Conservation (phyloP, 345 rosid species). For the Linum usitatissimum region DNA sequence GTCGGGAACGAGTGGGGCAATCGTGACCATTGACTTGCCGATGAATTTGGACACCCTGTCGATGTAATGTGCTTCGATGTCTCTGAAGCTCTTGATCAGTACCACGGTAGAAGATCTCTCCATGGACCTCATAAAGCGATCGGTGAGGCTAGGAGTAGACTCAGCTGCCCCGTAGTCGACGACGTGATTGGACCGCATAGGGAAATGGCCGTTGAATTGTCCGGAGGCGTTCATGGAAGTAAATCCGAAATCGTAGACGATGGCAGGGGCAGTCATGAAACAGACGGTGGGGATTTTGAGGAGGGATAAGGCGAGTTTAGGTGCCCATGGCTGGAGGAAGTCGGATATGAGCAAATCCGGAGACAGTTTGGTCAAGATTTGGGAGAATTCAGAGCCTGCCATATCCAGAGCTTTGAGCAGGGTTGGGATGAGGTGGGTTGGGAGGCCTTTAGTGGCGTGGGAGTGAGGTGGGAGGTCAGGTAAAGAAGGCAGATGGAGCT, state of each 20-base stretch:
- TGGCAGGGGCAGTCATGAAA: not conserved
- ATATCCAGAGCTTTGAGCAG: slow-evolving; percentile 25
- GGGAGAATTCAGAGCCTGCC: slow-evolving; percentile 15
- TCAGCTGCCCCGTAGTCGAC: not conserved
- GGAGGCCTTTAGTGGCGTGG: slow-evolving; percentile 36
- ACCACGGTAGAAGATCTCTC: not conserved
- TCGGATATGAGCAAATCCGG: slow-evolving; percentile 14
- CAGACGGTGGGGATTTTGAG: slow-evolving; percentile 20
- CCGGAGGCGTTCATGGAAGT: not conserved
- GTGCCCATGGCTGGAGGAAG: slow-evolving; percentile 17
- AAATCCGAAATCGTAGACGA: not conserved
- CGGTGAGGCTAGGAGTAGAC: not conserved
- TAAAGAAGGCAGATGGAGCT: slow-evolving; percentile 23
- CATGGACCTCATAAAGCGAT: not conserved
- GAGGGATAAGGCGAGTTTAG: not conserved
- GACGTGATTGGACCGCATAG: not conserved
- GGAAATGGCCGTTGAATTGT: not conserved
- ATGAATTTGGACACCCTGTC: not conserved
- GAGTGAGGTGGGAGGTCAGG: slow-evolving; percentile 32
- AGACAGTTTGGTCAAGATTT: slow-evolving; percentile 8
- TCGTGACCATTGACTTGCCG: not conserved
- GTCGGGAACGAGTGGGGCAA: not conserved
- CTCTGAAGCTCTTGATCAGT: not conserved
- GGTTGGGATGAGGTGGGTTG: slow-evolving; percentile 22
- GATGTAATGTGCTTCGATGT: not conserved